Conservation (phyloP, 179 eudicot species). For the Beta macrorhiza region DNA sequence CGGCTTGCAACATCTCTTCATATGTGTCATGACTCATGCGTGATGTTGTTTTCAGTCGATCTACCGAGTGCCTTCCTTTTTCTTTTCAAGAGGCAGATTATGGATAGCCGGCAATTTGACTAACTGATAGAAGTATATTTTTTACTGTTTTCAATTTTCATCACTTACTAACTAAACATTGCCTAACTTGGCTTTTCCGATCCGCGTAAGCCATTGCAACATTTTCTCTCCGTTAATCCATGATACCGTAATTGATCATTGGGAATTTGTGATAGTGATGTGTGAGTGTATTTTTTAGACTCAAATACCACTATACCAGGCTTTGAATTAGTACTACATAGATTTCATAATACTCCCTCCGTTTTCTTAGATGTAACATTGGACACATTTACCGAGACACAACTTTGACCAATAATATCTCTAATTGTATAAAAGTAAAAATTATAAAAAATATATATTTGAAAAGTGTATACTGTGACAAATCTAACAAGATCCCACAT, state of each 20-base stretch:
- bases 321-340: no score
- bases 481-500: no score
- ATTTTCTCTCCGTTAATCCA: not conserved
- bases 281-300: not conserved
- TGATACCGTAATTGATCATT: not conserved
- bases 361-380: no score
- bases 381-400: no score
- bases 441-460: no score
- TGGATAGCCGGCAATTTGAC: not conserved
- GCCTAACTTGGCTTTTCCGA: not conserved
- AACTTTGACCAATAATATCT: no score
- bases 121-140: not conserved
- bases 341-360: no score
- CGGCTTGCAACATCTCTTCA: not conserved
- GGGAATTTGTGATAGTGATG: not conserved
- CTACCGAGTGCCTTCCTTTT: not conserved
- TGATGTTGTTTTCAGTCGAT: not conserved
- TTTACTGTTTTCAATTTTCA: no score
- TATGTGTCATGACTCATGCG: not conserved
- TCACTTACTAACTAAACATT: not conserved
- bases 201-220: not conserved
- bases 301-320: no score
- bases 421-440: no score
- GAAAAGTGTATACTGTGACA: no score
- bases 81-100: not conserved